Evolutionary conservation across 169 alveolate species (phyloP).

Genomic region (Eimeria maxima): DNA sequence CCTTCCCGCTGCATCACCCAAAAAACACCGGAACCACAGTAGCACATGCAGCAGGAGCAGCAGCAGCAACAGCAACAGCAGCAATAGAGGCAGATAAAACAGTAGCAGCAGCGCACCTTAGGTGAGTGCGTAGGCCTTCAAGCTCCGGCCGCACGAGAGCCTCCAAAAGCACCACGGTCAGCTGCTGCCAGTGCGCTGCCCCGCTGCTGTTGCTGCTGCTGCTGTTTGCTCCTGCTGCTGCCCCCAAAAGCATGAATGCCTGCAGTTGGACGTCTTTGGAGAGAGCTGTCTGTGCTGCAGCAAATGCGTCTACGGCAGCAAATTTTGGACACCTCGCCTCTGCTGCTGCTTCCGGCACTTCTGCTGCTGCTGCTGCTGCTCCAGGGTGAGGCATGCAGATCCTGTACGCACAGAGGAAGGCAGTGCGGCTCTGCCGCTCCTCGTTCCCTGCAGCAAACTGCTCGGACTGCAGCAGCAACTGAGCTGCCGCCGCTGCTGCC

Average conservation of each 20-base stretch:
- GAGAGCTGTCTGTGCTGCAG: slow-evolving; percentile 10
- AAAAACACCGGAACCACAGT: background rate
- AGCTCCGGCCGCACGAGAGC: slow-evolving; percentile 4
- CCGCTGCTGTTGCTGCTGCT: slow-evolving; percentile 39
- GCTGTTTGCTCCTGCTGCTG: background rate
- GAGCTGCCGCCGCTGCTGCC: slow-evolving; percentile 22
- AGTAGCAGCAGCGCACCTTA: slow-evolving; percentile 11
- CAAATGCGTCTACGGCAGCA: background rate
- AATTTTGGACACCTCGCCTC: background rate
- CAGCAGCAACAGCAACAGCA: slow-evolving; percentile 36
- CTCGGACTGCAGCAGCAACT: slow-evolving; percentile 35
- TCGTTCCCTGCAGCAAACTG: slow-evolving; percentile 5
- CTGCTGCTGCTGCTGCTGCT: slow-evolving; percentile 19
- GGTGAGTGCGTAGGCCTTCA: background rate
- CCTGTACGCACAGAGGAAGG: slow-evolving; percentile 25
- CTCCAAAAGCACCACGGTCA: slow-evolving; percentile 25
- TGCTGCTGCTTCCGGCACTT: background rate
- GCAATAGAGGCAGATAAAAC: background rate
- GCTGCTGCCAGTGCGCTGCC: background rate
- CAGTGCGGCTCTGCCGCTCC: slow-evolving; percentile 48
- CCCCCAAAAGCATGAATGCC: slow-evolving; percentile 1
- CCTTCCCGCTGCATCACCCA: slow-evolving; percentile 39
- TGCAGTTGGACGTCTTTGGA: slow-evolving; percentile 7
- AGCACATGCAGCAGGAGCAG: background rate
- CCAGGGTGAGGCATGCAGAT: slow-evolving; percentile 28